Percentiles rank a stretch among this genome's conserved stretches.
Conservation (phyloP, 2,329 filamentous ascomycete species). For the Fusarium denticulatum region DNA sequence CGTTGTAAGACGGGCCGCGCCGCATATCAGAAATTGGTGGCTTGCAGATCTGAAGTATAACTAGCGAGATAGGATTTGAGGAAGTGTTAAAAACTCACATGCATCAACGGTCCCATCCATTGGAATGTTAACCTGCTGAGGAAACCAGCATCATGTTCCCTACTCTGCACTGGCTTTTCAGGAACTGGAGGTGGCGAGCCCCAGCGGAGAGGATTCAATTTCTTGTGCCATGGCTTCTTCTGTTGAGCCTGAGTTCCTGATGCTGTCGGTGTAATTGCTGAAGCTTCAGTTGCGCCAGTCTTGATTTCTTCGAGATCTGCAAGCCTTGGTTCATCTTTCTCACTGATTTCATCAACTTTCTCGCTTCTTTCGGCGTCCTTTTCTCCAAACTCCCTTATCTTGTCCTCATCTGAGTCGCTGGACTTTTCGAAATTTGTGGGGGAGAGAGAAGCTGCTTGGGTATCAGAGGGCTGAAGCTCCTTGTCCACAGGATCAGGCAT, state of each 20-base stretch:
- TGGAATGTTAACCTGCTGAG: slow-evolving; percentile 83
- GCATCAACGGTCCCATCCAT: slow-evolving; percentile 93
- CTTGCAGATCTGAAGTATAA: slow-evolving; percentile 18
- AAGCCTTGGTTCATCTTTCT: slow-evolving; percentile 19
- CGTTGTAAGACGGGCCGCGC: slow-evolving; percentile 31
- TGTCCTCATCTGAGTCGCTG: slow-evolving; percentile 32
- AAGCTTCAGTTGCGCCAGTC: slow-evolving; percentile 66
- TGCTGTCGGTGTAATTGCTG: slow-evolving; percentile 61
- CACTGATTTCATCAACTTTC: background rate
- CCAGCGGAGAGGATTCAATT: slow-evolving; percentile 70
- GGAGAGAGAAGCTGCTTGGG: slow-evolving; percentile 43
- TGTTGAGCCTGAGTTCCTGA: slow-evolving; percentile 46
- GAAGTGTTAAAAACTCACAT: slow-evolving; percentile 57
- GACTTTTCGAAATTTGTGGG: slow-evolving; percentile 34
- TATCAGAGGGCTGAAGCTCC: slow-evolving; percentile 44
- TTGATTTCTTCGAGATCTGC: slow-evolving; percentile 49
- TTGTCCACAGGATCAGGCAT: slow-evolving; percentile 46
- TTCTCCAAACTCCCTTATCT: slow-evolving; percentile 24
- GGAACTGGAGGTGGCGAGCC: slow-evolving; percentile 65
- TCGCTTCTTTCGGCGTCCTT: slow-evolving; percentile 24
- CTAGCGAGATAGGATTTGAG: background rate
- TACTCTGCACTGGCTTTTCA: slow-evolving; percentile 62
- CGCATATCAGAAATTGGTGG: slow-evolving; percentile 8
- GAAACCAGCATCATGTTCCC: slow-evolving; percentile 77
- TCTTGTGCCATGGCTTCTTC: slow-evolving; percentile 71